Evolutionary conservation across 495 filamentous ascomycete species (phyloP).

Genomic region (Parathielavia hyrcaniae): DNA sequence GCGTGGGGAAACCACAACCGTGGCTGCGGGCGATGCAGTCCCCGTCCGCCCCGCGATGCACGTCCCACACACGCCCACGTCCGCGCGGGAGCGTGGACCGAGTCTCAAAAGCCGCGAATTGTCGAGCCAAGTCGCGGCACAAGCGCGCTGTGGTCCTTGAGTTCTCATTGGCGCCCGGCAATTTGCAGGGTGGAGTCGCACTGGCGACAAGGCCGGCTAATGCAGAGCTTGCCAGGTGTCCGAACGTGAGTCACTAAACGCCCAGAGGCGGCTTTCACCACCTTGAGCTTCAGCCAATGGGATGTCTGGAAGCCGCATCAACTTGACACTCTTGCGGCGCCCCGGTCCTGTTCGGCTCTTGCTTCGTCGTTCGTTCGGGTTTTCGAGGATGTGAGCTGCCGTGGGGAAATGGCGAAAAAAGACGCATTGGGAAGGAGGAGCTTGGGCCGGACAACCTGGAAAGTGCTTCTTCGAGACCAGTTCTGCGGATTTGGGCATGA

Average conservation of each 20-base stretch:
- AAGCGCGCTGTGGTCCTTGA: not conserved
- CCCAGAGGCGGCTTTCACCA: slow-evolving; percentile 28
- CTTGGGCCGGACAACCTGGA: slow-evolving; percentile 18
- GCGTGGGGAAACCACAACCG: slow-evolving; percentile 17
- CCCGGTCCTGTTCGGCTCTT: slow-evolving; percentile 9
- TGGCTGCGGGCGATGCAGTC: slow-evolving; percentile 12
- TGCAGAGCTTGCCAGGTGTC: slow-evolving; percentile 27
- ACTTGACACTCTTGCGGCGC: slow-evolving; percentile 27
- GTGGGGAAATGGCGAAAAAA: slow-evolving; percentile 15
- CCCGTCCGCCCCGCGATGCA: slow-evolving; percentile 4
- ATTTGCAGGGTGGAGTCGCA: slow-evolving; percentile 9
- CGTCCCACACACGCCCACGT: slow-evolving; percentile 1
- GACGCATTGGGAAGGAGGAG: slow-evolving; percentile 6
- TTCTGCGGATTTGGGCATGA: slow-evolving; percentile 10
- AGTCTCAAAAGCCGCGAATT: slow-evolving; percentile 18
- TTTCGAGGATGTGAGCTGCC: slow-evolving; percentile 1
- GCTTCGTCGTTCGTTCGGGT: slow-evolving; percentile 18
- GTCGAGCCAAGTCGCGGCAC: slow-evolving; percentile 8
- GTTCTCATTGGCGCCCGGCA: slow-evolving; percentile 19
- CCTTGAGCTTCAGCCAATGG: slow-evolving; percentile 24
- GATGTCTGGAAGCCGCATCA: slow-evolving; percentile 7
- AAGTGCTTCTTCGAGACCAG: slow-evolving; percentile 10
- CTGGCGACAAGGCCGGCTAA: slow-evolving; percentile 17
- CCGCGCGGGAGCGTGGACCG: slow-evolving; percentile 9
- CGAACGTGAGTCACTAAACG: slow-evolving; percentile 33